Percentiles rank a stretch among this genome's conserved stretches.
Evolutionary conservation across 2,329 filamentous ascomycete species (phyloP).

Genomic region (Colletotrichum sublineola): DNA sequence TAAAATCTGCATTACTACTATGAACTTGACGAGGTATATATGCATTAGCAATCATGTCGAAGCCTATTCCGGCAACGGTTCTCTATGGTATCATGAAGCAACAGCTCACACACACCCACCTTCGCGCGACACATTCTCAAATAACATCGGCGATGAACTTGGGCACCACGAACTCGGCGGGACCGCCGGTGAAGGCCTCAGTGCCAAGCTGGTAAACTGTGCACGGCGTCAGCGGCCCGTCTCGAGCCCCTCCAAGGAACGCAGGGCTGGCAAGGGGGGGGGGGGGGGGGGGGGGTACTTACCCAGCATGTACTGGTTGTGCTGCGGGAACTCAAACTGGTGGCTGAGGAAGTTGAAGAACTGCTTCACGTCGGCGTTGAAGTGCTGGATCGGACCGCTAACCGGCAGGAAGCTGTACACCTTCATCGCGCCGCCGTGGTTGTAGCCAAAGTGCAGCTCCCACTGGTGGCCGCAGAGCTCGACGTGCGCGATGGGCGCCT

Average conservation of each 20-base stretch:
- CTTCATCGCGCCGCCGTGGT: conserved; percentile 61
- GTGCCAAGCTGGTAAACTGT: conserved; percentile 46
- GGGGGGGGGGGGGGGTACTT: background rate
- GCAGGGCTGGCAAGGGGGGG: no score
- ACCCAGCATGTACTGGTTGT: conserved; percentile 47
- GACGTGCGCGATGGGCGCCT: conserved; percentile 40
- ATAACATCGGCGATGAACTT: conserved; percentile 44
- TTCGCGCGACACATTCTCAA: background rate
- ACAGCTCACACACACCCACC: background rate
- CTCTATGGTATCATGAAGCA: conserved; percentile 7
- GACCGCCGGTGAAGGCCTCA: conserved; percentile 46
- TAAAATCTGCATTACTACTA: conserved; percentile 13
- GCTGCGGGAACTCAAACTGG: conserved; percentile 56
- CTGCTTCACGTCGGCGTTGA: conserved; percentile 65
- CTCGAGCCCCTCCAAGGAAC: no score
- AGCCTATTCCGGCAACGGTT: background rate
- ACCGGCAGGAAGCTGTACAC: conserved; percentile 64
- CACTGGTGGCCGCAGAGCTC: conserved; percentile 53
- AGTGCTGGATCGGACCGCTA: conserved; percentile 57
- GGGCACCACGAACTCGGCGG: conserved; percentile 44
- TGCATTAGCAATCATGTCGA: background rate
- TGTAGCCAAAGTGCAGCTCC: conserved; percentile 68
- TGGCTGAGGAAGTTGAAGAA: conserved; percentile 66
- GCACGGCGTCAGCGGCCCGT: background rate
- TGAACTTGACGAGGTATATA: conserved; percentile 4